Evolutionary conservation across 768 basidiomycete species (phyloP), one percentile per base, ranked within the genome.

Genomic region (Serendipita sp.): DNA sequence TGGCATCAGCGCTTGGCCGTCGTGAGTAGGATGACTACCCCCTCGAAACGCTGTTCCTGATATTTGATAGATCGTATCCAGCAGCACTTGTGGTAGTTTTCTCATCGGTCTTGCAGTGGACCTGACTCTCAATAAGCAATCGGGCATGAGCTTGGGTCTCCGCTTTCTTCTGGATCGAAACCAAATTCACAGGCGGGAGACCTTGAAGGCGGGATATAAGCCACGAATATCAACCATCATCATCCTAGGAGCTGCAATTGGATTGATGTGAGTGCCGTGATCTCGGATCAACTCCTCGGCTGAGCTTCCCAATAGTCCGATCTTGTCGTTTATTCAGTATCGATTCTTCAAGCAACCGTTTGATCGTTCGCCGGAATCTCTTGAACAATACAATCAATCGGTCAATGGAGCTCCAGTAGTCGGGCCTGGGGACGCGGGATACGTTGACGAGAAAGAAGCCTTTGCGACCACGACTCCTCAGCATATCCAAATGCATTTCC

Each of bases 161-260:
- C 77, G 85, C 22, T 80, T 76, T 66, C 74, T 86, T 14, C 77
- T 85, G 64, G 85, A 86, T 68, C 74, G 80, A 45, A 86, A 86
- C 66, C 67, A 74, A 9, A 76, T 78, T 28, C 85, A 86, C 71
- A 69, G 74, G 60, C 72, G 76, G 82, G 79, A 81, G 65, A 76
- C 81, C 34, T 65, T 78, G 31, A 68, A 69, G 34, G 71, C 71
- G 48, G 77, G 77, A 2, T 85, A 84, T 68, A 71, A 75, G 7
- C 82, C 85, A 31, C 73, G 79, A 1, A 65, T 75, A 34, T 69
- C 72, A 14, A 82, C 82, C 0, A 74, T 79, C 61, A 74, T 85
- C 61, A 71, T 81, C 41, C 62, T 86, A 20, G 78, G 73, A 14
- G 74, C 74, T 17, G 85, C 85, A 2, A 67, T 86, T 41, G 80